A percentile compares a stretch with the other conserved stretches of the same genome.
Evolutionary conservation across 2,329 filamentous ascomycete species (phyloP).

Genomic region (Pseudonectria foliicola): DNA sequence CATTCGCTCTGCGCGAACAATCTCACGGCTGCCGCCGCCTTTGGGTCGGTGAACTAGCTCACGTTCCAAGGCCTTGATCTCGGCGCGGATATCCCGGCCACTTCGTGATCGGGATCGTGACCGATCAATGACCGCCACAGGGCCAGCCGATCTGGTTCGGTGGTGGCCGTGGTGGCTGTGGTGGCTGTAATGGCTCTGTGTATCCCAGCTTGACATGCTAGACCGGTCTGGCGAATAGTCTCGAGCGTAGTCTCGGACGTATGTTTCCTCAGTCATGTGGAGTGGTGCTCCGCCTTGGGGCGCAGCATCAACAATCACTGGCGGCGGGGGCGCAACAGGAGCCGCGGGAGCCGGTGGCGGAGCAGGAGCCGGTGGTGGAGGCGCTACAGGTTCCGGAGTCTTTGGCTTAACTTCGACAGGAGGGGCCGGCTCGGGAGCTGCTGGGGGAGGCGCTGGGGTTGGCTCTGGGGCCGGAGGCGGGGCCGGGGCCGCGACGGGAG

Average conservation of each 20-base stretch:
- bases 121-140: slow-evolving; percentile 33
- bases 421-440: slow-evolving; percentile 1
- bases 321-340: too few species aligned
- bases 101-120: slow-evolving; percentile 37
- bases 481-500: too few species aligned
- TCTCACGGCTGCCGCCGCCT: slow-evolving; percentile 38
- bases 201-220: slow-evolving; percentile 28
- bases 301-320: too few species aligned
- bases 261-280: slow-evolving; percentile 40
- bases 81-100: slow-evolving; percentile 61
- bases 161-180: slow-evolving; percentile 21
- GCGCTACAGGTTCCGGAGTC: slow-evolving; percentile 3
- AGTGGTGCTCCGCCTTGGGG: too few species aligned
- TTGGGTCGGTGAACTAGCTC: slow-evolving; percentile 31
- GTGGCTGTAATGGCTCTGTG: too few species aligned
- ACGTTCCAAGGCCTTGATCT: slow-evolving; percentile 64
- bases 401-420: too few species aligned
- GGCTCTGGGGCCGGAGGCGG: slow-evolving; percentile 3
- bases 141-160: slow-evolving; percentile 20
- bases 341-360: too few species aligned
- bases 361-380: slow-evolving; percentile 6
- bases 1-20: slow-evolving; percentile 50
- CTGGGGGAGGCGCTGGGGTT: neutral
- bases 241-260: too few species aligned
- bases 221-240: slow-evolving; percentile 42